These are phyloP conservation scores for Cercospora sp. DNA, from an alignment of 2,329 filamentous ascomycete genomes.

Conservation along the genomic window DNA sequence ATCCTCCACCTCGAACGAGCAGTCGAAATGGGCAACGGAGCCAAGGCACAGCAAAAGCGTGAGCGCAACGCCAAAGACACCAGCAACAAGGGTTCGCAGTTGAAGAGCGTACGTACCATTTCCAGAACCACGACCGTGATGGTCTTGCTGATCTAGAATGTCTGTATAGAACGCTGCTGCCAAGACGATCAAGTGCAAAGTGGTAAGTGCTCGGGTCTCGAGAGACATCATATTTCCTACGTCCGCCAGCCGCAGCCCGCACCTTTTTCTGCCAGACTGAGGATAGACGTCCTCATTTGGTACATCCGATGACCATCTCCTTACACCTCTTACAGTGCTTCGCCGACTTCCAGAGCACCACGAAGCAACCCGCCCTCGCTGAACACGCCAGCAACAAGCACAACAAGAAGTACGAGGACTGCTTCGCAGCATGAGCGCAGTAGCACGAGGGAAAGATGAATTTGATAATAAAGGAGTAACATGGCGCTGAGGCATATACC, in stretches of 20 bases:
- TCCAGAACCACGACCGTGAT: slow-evolving; percentile 5
- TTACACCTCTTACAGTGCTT: slow-evolving; percentile 57
- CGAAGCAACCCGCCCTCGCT: slow-evolving; percentile 68
- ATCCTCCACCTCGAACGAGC: neutral
- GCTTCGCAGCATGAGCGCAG: slow-evolving; percentile 54
- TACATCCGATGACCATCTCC: neutral
- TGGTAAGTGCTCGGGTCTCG: slow-evolving; percentile 34
- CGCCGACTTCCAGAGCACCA: slow-evolving; percentile 76
- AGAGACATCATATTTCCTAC: neutral
- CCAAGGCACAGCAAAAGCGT: slow-evolving; percentile 70
- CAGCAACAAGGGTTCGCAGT: slow-evolving; percentile 42
- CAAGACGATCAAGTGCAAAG: slow-evolving; percentile 73
- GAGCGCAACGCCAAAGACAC: slow-evolving; percentile 67
- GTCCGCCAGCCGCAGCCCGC: neutral
- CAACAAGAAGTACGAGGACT: slow-evolving; percentile 69
- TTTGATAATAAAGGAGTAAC: slow-evolving; percentile 1
- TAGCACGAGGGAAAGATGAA: neutral
- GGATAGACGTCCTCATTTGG: neutral
- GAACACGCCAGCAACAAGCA: slow-evolving; percentile 77
- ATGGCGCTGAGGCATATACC: slow-evolving; percentile 12
- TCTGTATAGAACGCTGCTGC: slow-evolving; percentile 66
- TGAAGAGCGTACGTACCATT: slow-evolving; percentile 25
- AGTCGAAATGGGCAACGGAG: slow-evolving; percentile 47
- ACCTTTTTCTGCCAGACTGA: neutral
- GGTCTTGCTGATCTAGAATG: neutral